Evolutionary conservation across 2,329 filamentous ascomycete genomes (phyloP), one percentile per base, ranked within the genome.

Genomic region (Colletotrichum liriopes): DNA sequence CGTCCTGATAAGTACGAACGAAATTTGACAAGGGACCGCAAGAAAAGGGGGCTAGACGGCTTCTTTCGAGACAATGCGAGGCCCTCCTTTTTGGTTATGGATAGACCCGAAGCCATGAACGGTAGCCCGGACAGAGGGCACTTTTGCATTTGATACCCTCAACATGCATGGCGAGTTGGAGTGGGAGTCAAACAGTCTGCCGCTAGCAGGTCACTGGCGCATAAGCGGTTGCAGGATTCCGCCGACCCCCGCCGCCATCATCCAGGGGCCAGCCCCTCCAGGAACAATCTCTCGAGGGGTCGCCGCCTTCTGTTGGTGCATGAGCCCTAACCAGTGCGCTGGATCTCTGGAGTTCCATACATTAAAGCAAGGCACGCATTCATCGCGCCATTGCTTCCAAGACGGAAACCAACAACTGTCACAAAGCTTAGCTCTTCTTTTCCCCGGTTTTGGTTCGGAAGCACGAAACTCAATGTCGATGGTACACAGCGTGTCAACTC

Each of bases 331-430:
- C 62, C 26, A 14, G n/a, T 20, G 43, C 8, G 29, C 14, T 23
- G 32, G 32, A 9, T 1, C n/a, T 35, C 20, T 51, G 18, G 11
- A 59, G 16, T 18, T 2, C 20, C 14, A n/a, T 12, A 43, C 16
- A 32, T 2, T 32, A 32, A 32, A 32, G 29, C 29, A 2, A 32
- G 29, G 29, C 29, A 32, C 29, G 29, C 2, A 32, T 32, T 32
- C 41, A 43, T 6, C 32, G 16, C 39, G 37, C 45, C 61, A 54
- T 54, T 26, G 14, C 47, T 43, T 39, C 61, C 61, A 64, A 64
- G 61, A 26, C 54, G 29, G 63, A 23, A 16, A 29, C 37, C 63
- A 39, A 59, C 35, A 59, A 41, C 16, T 47, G n/a, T 49, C 29
- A 14, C 32, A 47, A 59, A 26, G 43, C 43, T 66, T 65, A 29